phyloP scores from a whole-genome alignment of 352 stramenopile species.

The Hyaloperonospora arabidopsidis region DNA sequence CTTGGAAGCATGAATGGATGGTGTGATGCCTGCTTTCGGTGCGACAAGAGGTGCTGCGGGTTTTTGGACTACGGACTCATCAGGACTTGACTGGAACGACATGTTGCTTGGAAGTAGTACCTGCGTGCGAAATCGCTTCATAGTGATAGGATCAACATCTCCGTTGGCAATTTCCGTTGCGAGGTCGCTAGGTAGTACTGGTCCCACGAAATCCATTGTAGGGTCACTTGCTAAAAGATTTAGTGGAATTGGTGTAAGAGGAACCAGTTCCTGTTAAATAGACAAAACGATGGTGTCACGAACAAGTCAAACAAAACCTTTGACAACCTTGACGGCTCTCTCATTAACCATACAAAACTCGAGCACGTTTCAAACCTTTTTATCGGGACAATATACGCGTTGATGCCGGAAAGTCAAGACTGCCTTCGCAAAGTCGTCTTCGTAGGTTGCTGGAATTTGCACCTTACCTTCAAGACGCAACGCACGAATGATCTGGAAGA shows the following conservation, averaged over 20 bases:
- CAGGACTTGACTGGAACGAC: constrained; percentile 2
- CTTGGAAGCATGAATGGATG: constrained; percentile 23
- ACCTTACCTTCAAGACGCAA: constrained; percentile 64
- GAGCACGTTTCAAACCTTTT: constrained; percentile 27
- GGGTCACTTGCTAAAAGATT: constrained; percentile 24
- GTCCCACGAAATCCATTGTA: constrained; percentile 59
- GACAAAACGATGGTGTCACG: not conserved
- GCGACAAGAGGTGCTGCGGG: not conserved
- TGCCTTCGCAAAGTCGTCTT: constrained; percentile 52
- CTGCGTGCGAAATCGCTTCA: constrained; percentile 30
- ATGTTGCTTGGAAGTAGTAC: not conserved
- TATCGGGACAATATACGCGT: constrained; percentile 52
- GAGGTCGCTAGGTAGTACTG: constrained; percentile 35
- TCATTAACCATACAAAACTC: not conserved
- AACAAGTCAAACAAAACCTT: constrained; percentile 7
- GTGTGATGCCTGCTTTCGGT: constrained; percentile 14
- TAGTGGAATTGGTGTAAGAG: constrained; percentile 46
- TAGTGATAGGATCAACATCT: constrained; percentile 69
- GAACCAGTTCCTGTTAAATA: constrained; percentile 44
- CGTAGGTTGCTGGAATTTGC: constrained; percentile 43
- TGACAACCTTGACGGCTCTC: not conserved
- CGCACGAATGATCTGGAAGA: constrained; percentile 41
- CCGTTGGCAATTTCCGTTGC: constrained; percentile 55
- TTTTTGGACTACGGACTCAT: constrained; percentile 1
- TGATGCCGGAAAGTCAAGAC: constrained; percentile 66